Evolutionary conservation across 495 filamentous ascomycete species (phyloP).

Genomic region (Thermothielavioides terrestris): DNA sequence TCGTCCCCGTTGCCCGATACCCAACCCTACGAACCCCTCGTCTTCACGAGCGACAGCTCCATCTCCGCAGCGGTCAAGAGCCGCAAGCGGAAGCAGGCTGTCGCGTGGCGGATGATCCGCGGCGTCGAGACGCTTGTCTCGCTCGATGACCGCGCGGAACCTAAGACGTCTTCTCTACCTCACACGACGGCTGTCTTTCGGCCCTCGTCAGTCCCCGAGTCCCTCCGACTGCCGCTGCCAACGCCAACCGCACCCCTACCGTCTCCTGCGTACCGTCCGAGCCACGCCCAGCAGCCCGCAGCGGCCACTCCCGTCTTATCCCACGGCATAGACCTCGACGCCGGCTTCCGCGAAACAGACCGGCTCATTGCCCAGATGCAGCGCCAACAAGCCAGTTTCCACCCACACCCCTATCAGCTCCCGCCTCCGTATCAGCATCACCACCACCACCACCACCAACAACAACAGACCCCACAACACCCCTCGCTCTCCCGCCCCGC

Average conservation of each 20-base stretch:
- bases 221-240: background rate
- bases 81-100: constrained; percentile 30
- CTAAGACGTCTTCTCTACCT: background rate
- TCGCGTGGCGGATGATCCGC: constrained; percentile 29
- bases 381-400: background rate
- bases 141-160: constrained; percentile 3
- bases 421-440: no score
- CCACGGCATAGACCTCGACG: constrained; percentile 2
- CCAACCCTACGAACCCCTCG: background rate
- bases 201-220: background rate
- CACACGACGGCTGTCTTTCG: background rate
- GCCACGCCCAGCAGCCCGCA: background rate
- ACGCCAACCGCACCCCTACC: background rate
- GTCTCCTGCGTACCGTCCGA: background rate
- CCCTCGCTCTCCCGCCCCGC: constrained; percentile 1
- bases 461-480: no score
- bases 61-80: constrained; percentile 33
- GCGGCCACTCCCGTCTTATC: no score
- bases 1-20: background rate
- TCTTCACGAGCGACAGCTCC: constrained; percentile 14
- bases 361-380: constrained; percentile 14
- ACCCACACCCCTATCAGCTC: background rate
- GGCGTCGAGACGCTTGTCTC: constrained; percentile 29
- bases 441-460: background rate
- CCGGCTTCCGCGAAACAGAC: constrained; percentile 18